phyloP scores from a whole-genome alignment of 345 rosid species.

The Cardamine chenopodiifolia region DNA sequence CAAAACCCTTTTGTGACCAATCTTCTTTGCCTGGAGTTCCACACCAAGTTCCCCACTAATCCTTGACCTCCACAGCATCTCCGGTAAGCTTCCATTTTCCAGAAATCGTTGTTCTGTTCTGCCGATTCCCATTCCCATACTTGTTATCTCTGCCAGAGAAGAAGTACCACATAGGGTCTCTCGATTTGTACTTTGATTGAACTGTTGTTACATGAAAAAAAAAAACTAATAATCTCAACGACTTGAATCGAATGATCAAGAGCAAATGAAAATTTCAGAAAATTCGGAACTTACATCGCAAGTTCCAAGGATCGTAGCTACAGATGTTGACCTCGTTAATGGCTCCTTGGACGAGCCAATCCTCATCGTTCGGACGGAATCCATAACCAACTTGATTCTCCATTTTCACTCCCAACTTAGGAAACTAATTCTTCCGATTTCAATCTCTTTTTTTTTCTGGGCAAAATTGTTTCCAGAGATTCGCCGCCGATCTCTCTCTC shows the following conservation, averaged over 20 bases:
- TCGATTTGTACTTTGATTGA: slow-evolving; percentile 24
- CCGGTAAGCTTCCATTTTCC: slow-evolving; percentile 60
- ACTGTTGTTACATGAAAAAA: slow-evolving; percentile 13
- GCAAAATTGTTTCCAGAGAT: neutral
- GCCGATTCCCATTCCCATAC: slow-evolving; percentile 27
- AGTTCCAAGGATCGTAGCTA: slow-evolving; percentile 54
- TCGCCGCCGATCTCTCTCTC: slow-evolving; percentile 29
- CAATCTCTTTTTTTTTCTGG: neutral
- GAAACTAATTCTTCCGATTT: neutral
- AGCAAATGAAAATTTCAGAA: neutral
- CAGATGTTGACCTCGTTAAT: slow-evolving; percentile 49
- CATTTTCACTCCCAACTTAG: slow-evolving; percentile 1
- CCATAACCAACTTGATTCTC: slow-evolving; percentile 34
- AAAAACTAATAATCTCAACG: neutral
- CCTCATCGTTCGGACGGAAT: slow-evolving; percentile 57
- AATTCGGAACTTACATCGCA: slow-evolving; percentile 39
- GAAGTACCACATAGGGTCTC: slow-evolving; percentile 47
- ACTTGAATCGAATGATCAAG: neutral
- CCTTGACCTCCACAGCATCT: neutral
- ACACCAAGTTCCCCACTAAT: slow-evolving; percentile 15
- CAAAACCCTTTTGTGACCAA: slow-evolving; percentile 49
- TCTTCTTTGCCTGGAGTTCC: slow-evolving; percentile 2
- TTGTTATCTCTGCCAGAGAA: slow-evolving; percentile 32
- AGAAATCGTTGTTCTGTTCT: slow-evolving; percentile 34
- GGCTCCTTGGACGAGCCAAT: neutral